Evolutionary conservation across 495 filamentous ascomycete species (phyloP), one percentile per base, ranked within the genome.

Genomic region (Penicillium maclennaniae): DNA sequence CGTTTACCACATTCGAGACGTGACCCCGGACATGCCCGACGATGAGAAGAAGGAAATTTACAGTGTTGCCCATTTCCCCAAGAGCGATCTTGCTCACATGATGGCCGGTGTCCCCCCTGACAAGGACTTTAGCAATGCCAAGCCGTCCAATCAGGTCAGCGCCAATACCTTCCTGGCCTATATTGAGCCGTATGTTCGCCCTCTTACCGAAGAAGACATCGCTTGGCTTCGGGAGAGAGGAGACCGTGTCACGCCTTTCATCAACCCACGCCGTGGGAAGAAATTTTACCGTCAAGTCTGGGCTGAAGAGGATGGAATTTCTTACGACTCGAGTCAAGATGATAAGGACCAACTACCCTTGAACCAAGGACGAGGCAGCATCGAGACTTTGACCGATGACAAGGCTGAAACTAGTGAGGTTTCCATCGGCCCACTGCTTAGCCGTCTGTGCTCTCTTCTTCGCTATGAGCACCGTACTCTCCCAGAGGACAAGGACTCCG

Each of bases 121-220:
- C 66, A 88, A 87, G 65, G 95, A 99, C 69, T 97, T 95, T 58
- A 95, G 88, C 59, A 96, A 86, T 59, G 86, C 91, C 15, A 97
- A 99, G 65, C 91, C 92, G 8, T 84, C 84, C 8, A 95, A 92
- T 55, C 95, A 97, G 70, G 93, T 96, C 66, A 89, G 84, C 66
- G 89, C 90, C 53, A 87, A 84, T 55, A 95, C 91, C 12, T 99
- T 97, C 66, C 83, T 84, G 14, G 83, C 85, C 19, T 96, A 89
- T 62, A 79, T 92, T 46, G 95, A 99, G 27, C 88, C 92, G 0
- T 97, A 87, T 72, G 90, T 96, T 52, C 87, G 95, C 3, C 84
- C 87, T 0, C 86, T 95, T 56, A 89, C 83, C 14, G 95, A 99
- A 64, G 95, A 99, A 64, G 93, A 99, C 67, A 83, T 96, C 40